Conservation (phyloP, 1,139 yeast species). For the Scheffersomyces stambukii region DNA sequence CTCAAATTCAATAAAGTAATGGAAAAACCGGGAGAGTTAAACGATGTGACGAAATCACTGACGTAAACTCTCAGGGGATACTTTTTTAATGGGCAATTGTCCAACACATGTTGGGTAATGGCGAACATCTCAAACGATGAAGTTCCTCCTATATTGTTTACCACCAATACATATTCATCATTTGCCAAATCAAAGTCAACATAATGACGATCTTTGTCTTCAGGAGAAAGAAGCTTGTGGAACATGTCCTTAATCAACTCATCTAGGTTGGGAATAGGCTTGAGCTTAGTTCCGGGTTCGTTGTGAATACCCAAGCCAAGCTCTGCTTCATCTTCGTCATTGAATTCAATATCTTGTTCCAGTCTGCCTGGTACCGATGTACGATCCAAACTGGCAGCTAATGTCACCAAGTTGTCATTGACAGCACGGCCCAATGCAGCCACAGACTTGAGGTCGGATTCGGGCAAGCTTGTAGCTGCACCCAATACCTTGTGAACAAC, state of each 20-base stretch:
- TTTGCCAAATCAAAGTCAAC: conserved; percentile 51
- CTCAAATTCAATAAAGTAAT: conserved; percentile 70
- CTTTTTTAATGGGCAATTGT: conserved; percentile 45
- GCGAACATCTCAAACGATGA: conserved; percentile 72
- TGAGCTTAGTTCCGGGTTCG: conserved; percentile 77
- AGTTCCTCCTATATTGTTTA: conserved; percentile 85
- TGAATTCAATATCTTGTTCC: conserved; percentile 41
- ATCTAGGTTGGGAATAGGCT: conserved; percentile 68
- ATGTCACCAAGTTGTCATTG: conserved; percentile 67
- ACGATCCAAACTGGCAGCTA: conserved; percentile 87
- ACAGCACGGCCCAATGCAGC: conserved; percentile 65
- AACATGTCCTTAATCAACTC: conserved; percentile 52
- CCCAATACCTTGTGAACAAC: conserved; percentile 84
- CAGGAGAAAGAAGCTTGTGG: conserved; percentile 46
- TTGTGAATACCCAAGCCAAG: conserved; percentile 95
- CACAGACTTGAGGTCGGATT: conserved; percentile 38
- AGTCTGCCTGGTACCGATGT: conserved; percentile 84
- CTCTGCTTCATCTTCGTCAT: conserved; percentile 61
- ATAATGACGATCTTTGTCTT: conserved; percentile 66
- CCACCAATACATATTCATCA: conserved; percentile 65
- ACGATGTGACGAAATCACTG: conserved; percentile 79
- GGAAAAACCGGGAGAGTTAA: conserved; percentile 89
- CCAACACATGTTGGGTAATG: conserved; percentile 48
- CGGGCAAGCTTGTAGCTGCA: conserved; percentile 45
- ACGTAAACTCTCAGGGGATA: conserved; percentile 62